A percentile compares a stretch with the other conserved stretches of the same genome.
These are phyloP conservation scores for Ceratobasidium sp. DNA, from an alignment of 1,284 basidiomycete species.

Conservation along the genomic window DNA sequence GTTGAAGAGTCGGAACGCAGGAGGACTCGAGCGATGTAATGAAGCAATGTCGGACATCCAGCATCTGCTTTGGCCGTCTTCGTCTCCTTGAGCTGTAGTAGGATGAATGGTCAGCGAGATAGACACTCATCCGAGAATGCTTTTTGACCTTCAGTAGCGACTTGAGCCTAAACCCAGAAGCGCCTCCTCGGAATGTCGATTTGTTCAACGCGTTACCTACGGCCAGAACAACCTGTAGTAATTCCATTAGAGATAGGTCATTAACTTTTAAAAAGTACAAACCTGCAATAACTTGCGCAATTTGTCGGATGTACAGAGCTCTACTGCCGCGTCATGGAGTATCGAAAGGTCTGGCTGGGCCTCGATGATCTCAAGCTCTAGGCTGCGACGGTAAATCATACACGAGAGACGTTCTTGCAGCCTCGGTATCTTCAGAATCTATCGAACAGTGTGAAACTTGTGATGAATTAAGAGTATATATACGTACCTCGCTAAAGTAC, in stretches of 20 bases:
- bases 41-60: constrained; percentile 83
- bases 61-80: constrained; percentile 70
- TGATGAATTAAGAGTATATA: not conserved
- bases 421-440: constrained; percentile 82
- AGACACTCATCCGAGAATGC: not conserved
- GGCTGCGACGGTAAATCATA: constrained; percentile 81
- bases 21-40: constrained; percentile 82
- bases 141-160: constrained; percentile 76
- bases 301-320: constrained; percentile 70
- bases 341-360: constrained; percentile 81
- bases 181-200: constrained; percentile 82
- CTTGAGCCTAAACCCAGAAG: constrained; percentile 82
- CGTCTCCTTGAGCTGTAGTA: constrained; percentile 77
- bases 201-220: constrained; percentile 86
- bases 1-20: constrained; percentile 70
- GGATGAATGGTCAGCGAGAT: constrained; percentile 27
- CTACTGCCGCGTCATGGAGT: constrained; percentile 73
- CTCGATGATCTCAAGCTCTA: constrained; percentile 85
- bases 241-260: constrained; percentile 20
- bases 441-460: constrained; percentile 34
- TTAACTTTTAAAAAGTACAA: constrained; percentile 39
- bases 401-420: constrained; percentile 74
- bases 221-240: constrained; percentile 64
- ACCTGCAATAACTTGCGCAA: constrained; percentile 78
- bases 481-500: constrained; percentile 74